Conservation (phyloP, 2,329 filamentous ascomycete species). For the Chaetomium strumarium region DNA sequence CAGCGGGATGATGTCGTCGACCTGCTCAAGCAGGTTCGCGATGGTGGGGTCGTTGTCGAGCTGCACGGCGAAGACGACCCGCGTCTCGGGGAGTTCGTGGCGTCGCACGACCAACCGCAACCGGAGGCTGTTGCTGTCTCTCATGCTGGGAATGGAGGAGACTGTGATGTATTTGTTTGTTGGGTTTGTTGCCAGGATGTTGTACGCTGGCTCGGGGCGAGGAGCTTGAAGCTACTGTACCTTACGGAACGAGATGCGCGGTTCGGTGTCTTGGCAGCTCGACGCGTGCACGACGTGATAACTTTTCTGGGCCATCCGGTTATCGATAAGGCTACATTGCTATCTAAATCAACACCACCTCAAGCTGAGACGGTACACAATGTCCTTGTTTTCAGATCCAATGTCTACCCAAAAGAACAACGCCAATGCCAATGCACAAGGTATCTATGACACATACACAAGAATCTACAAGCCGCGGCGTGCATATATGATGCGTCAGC, state of each 20-base stretch:
- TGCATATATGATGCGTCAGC: conserved; percentile 1
- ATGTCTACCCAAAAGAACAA: neutral
- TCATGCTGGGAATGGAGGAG: conserved; percentile 25
- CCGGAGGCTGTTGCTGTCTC: conserved; percentile 49
- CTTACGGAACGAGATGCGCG: neutral
- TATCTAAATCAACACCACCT: too few relatives aligned
- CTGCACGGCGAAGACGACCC: conserved; percentile 64
- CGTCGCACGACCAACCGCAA: conserved; percentile 68
- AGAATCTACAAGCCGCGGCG: neutral
- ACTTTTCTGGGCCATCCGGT: neutral
- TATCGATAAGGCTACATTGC: too few relatives aligned
- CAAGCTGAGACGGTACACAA: too few relatives aligned
- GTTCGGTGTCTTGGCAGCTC: neutral
- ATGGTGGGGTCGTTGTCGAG: conserved; percentile 60
- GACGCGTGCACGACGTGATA: neutral
- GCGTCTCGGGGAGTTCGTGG: conserved; percentile 65
- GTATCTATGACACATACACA: conserved; percentile 3
- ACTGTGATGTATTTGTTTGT: neutral
- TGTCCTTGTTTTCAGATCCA: too few relatives aligned
- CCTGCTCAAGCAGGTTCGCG: conserved; percentile 66
- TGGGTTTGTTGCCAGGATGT: neutral
- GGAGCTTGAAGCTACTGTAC: too few relatives aligned
- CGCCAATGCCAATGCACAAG: conserved; percentile 1
- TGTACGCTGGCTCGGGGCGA: neutral
- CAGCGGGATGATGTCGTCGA: conserved; percentile 76